Base-by-base conservation (phyloP, 2,329 filamentous ascomycete species). In the Daldinia sp. region DNA sequence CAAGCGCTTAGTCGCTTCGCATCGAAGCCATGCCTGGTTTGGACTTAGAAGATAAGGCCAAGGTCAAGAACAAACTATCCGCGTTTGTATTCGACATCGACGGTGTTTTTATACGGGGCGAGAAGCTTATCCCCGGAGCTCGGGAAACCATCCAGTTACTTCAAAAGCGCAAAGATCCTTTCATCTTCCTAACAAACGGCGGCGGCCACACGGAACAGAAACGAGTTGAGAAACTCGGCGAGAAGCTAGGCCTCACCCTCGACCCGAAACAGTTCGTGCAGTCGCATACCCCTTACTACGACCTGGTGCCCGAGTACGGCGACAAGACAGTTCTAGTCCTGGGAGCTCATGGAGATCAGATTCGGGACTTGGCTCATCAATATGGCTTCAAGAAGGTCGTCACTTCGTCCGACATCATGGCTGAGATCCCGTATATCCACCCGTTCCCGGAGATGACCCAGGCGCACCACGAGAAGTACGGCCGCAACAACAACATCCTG, bases 141-240 rank as follows among this genome's bases (percentile, higher is more conserved):
- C 83, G 83, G 6, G 81, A 88, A 68, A 83, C 90, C 1, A 83
- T 93, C 15, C 77, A 81, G 9, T 83, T 85, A 64, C 86, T 93
- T 10, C 88, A 90, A 71, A 75, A 80, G n/a, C 82, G 88, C 60
- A 78, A 81, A 2, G 89, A 93, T 20, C 91, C 90, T 0, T 93
- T 91, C 82, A 91, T 93, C 74, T 86, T 93, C 53, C 84, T 93
- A 60, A 93, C 91, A 65, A 93, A 93, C 78, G 90, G 91, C 72
- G 91, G 91, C 51, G 91, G 91, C 48, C 88, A 88, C 72, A 87
- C 87, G 61, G 91, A 93, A 77, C 81, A 82, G 1, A 86, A 87
- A 59, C 86, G 90, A 54, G 87, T 90, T 37, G 81, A 82, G 15
- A 87, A 90, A 67, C 82, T 93, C 28, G 87, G 84, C 57, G 74